phyloP scores from a whole-genome alignment of 331 rosid species.

The Saraca asoca region DNA sequence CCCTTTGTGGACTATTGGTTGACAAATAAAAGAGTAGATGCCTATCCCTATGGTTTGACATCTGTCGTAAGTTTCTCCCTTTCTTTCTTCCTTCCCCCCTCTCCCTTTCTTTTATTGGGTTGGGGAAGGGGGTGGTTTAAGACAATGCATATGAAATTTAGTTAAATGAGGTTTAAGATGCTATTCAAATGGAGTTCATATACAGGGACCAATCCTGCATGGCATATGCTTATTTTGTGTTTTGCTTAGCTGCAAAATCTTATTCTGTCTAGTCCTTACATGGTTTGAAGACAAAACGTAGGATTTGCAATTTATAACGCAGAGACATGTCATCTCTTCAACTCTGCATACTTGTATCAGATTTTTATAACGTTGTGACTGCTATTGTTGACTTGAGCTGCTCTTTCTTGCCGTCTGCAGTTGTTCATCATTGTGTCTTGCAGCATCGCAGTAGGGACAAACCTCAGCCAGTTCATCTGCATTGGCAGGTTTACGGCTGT shows the following conservation, averaged over 20 bases:
- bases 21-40: slow-evolving; percentile 67
- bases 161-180: background rate
- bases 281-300: background rate
- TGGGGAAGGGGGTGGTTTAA: background rate
- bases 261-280: too few relatives aligned
- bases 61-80: slow-evolving; percentile 60
- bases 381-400: slow-evolving; percentile 35
- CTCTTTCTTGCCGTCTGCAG: slow-evolving; percentile 54
- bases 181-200: background rate
- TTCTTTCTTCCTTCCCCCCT: slow-evolving; percentile 1
- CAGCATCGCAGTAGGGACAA: slow-evolving; percentile 91
- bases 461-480: slow-evolving; percentile 98
- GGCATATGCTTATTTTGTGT: background rate
- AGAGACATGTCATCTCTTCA: slow-evolving; percentile 3
- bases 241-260: background rate
- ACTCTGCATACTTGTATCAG: background rate
- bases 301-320: background rate
- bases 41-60: slow-evolving; percentile 50
- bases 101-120: slow-evolving; percentile 21
- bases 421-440: slow-evolving; percentile 77
- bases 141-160: background rate
- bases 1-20: slow-evolving; percentile 91
- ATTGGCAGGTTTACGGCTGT: slow-evolving; percentile 96
- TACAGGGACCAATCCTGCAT: background rate
- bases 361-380: slow-evolving; percentile 28